Base-by-base conservation (phyloP, 83 land plant species). In the Thuja plicata region DNA sequence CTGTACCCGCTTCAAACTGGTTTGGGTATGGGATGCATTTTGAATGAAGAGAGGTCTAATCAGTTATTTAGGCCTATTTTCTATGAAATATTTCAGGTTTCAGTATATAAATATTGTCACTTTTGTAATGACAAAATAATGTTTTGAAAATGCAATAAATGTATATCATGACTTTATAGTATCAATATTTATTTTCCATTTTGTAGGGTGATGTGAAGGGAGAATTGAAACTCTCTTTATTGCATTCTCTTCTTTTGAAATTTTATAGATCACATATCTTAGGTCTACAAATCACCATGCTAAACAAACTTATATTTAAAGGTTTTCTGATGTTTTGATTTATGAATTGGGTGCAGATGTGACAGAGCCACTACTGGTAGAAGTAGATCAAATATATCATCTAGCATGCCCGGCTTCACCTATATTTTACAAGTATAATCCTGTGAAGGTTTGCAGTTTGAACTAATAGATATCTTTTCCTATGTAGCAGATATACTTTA, bases 381-480 rank as follows among this genome's bases (percentile, higher is more conserved):
- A 98, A 89, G 99, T 98, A 90, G 99, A 98, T 91, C 99, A 95
- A 87, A 98, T 98, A 79, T 98, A 98, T 90, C 99, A 98, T 88
- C 93, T 98, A 48, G 99, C 99, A 87, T 98, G 99, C 87, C 99
- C 99, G 43, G 99, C 99, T 46, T 98, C 99, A 55, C 99, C 99
- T 54, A 96, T 98, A 88, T 97, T 94, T 86, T 97, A 97, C 95
- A 98, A 98, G 87, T 93, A 97, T 93, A 98, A 98, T 87, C 99
- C 99, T 92, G 99, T 98, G 30, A 98, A 98, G 99, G 99, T 92
- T 86, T 85, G 89, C 41, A 15, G 12, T 16, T 55, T 85, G 32
- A 21, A 32, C 60, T 85, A 85, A 16, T 48, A 52, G 50, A 30
- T 50, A 30, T 46, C 24, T 10, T 80, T 16, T 43, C 83, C 30